These are phyloP conservation scores for Mediolabrus comicus DNA, from an alignment of 108 stramenopile species.

Conservation along the genomic window DNA sequence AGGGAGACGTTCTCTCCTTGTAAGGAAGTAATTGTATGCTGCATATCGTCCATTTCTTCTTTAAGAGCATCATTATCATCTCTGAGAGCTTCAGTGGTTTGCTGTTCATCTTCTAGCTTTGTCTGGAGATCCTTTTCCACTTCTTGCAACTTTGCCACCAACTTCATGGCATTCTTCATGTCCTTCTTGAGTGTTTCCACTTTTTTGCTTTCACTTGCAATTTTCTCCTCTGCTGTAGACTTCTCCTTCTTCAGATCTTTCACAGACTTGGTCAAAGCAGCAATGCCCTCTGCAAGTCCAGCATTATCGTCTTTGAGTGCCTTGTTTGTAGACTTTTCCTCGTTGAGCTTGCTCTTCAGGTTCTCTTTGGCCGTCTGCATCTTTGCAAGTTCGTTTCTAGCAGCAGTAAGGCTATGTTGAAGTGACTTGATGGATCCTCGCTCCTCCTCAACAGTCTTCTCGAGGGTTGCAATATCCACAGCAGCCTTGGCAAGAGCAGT, in stretches of 20 bases:
- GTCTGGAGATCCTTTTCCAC: neutral
- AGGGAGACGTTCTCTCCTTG: too few relatives aligned
- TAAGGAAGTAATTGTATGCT: too few relatives aligned
- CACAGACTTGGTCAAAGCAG: neutral
- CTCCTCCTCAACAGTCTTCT: neutral
- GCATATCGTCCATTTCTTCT: neutral
- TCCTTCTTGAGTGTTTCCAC: constrained; percentile 2
- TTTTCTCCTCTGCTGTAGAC: constrained; percentile 1
- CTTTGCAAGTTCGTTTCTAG: neutral
- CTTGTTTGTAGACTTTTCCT: neutral
- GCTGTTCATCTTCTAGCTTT: neutral
- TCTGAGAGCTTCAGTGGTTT: neutral
- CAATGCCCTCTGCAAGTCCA: neutral
- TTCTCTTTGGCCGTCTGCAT: neutral
- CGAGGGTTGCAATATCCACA: neutral
- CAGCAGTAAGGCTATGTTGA: too few relatives aligned
- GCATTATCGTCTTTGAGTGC: neutral
- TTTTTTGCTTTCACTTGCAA: constrained; percentile 1
- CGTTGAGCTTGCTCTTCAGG: neutral
- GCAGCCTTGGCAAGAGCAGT: neutral
- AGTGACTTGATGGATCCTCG: neutral
- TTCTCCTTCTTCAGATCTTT: constrained; percentile 9
- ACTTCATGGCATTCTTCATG: neutral
- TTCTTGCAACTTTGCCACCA: neutral
- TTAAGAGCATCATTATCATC: neutral